These are phyloP conservation scores for Hypoxylon sp. DNA, from an alignment of 2,329 filamentous ascomycete genomes.

Conservation along the genomic window DNA sequence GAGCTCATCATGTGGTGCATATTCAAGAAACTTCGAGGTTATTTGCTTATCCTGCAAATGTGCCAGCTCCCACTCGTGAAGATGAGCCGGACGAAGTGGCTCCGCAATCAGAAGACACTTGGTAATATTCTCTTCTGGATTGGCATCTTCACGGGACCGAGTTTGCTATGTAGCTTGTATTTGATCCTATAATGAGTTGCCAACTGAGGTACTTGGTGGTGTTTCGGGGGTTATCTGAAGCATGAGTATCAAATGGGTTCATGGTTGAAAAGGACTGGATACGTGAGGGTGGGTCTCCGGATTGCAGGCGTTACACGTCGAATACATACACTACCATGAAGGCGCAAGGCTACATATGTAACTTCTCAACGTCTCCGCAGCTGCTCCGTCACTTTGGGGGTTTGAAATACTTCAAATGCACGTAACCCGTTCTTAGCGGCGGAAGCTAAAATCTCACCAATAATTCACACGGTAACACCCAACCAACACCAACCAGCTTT, in stretches of 20 bases:
- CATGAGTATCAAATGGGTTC: neutral
- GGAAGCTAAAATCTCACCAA: neutral
- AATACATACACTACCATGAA: neutral
- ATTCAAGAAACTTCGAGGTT: slow-evolving; percentile 82
- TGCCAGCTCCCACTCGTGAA: slow-evolving; percentile 78
- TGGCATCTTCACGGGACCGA: slow-evolving; percentile 82
- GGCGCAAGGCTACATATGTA: too few species aligned
- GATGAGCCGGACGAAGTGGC: slow-evolving; percentile 74
- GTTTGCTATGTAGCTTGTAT: slow-evolving; percentile 73
- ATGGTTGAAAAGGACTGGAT: neutral
- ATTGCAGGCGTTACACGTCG: slow-evolving; percentile 5
- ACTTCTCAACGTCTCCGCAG: too few species aligned
- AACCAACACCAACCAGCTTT: neutral
- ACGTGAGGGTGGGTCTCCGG: neutral
- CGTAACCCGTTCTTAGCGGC: neutral
- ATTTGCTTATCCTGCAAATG: slow-evolving; percentile 80
- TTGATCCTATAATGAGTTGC: slow-evolving; percentile 62
- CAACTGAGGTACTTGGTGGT: slow-evolving; percentile 7
- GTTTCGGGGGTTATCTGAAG: slow-evolving; percentile 9
- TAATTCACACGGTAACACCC: neutral
- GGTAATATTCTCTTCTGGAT: slow-evolving; percentile 85
- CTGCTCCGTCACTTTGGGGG: too few species aligned
- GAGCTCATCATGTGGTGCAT: slow-evolving; percentile 85
- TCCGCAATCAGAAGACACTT: slow-evolving; percentile 72
- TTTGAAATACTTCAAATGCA: neutral